Base-by-base conservation (phyloP, 2,329 filamentous ascomycete genomes). In the Phoma sp. region DNA sequence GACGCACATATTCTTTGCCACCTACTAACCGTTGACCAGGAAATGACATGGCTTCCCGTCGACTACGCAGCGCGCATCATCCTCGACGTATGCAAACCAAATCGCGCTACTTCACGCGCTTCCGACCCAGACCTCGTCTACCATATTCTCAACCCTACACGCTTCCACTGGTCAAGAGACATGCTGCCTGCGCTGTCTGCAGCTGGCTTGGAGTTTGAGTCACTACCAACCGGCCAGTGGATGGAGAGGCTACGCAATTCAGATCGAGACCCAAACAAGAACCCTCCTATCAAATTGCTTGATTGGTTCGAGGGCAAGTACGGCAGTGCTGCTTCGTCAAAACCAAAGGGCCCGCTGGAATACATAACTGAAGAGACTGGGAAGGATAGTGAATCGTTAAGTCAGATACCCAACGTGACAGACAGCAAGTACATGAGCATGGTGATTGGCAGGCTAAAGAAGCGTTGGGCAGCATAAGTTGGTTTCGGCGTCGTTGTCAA, bases 141-240 rank as follows among this genome's bases (percentile, higher is more conserved):
- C 61, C 81, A 86, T 54, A 71, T 87, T 7, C 72, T 82, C 12
- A 85, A 85, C 56, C 78, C 78, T 0, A 66, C 53, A 0, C 69
- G 72, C 5, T 81, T 85, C 61, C 74, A 80, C 47, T 86, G 83
- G 82, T 82, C 81, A 0, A 56, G 72, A 0, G 80, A 85, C 42
- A 72, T 87, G 14, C 75, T 87, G 0, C 83, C 83, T 1, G 76
- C 77, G 2, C 69, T 87, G 3, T 62, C 65, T 10, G 64, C 66
- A 0, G 75, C 78, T 0, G 81, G 81, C 79, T 36, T 71, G 1
- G 2, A 34, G 9, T 72, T 72, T 23, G 66, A 69, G 21, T 48
- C 48, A 2, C 25, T 71, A 4, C 57, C 59, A 1, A 62, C 61
- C 1, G 59, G 56, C 3, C 51, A 66, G 42, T 71, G 68, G 68